Conservation (phyloP, 495 filamentous ascomycete species). For the Aspergillus wentii region DNA sequence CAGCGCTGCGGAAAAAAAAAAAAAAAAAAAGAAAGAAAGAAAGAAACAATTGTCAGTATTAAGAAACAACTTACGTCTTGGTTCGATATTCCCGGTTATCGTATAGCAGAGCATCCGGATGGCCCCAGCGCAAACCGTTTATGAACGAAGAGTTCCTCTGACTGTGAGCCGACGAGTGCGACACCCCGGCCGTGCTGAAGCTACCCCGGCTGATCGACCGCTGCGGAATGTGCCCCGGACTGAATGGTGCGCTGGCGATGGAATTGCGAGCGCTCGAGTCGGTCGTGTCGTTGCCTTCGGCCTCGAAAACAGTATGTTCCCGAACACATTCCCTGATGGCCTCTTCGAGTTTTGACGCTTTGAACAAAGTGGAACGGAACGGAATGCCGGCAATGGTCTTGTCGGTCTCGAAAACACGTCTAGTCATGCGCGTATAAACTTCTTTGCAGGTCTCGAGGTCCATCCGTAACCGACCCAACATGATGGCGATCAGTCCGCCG, state of each 20-base stretch:
- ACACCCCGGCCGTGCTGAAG: slow-evolving; percentile 29
- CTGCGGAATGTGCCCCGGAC: slow-evolving; percentile 32
- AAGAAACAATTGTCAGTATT: too few relatives aligned
- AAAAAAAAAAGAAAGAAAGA: neutral
- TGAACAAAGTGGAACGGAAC: slow-evolving; percentile 89
- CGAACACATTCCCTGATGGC: slow-evolving; percentile 86
- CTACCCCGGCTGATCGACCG: slow-evolving; percentile 43
- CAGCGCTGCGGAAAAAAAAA: neutral
- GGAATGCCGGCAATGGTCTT: slow-evolving; percentile 95
- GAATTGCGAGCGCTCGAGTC: slow-evolving; percentile 27
- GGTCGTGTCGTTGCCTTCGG: slow-evolving; percentile 68
- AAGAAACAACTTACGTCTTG: slow-evolving; percentile 74
- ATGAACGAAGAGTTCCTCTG: slow-evolving; percentile 34
- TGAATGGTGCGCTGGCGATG: slow-evolving; percentile 33
- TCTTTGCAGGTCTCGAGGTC: slow-evolving; percentile 95
- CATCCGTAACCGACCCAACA: slow-evolving; percentile 88
- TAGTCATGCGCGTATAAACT: slow-evolving; percentile 90
- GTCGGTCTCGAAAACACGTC: slow-evolving; percentile 93
- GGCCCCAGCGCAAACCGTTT: slow-evolving; percentile 47
- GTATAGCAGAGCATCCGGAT: slow-evolving; percentile 64
- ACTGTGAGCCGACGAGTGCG: slow-evolving; percentile 24
- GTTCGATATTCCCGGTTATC: slow-evolving; percentile 80
- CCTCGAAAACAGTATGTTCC: slow-evolving; percentile 75
- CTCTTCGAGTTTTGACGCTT: slow-evolving; percentile 90
- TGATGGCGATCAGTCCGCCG: slow-evolving; percentile 90